Base-by-base conservation (phyloP, 306 rosid species). In the Bauhinia variegata region DNA sequence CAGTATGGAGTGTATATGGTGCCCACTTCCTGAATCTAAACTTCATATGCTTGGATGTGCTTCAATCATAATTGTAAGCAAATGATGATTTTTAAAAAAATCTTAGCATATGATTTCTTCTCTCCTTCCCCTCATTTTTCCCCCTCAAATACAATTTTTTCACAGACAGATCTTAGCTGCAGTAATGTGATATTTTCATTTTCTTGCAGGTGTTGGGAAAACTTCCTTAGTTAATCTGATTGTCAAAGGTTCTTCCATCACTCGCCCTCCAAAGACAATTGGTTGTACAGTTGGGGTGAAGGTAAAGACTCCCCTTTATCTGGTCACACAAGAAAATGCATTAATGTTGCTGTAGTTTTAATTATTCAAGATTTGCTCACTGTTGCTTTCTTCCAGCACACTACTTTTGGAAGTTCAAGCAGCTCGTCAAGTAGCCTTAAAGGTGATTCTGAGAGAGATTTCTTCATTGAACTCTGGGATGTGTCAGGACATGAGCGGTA, bases 381-480 rank as follows among this genome's bases (percentile, higher is more conserved):
- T 42, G 33, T 76, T 50, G 79, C 48, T 63, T 52, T 53, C 10
- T 43, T 67, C 54, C 85, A 95, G 99, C 89, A 85, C 69, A 85
- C 76, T 49, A 80, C 90, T 49, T 85, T 83, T 71, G 95, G 95
- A 70, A 90, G 75, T 74, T 79, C 85, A n/a, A 92, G 92, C 59
- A 90, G 97, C 83, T 88, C 99, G 70, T 95, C 99, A 57, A 86
- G 82, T 78, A 83, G 92, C 80, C 81, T 95, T 47, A 83, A 82
- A 57, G 91, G 96, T 62, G 97, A 90, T 51, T 68, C 91, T 14
- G 96, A 90, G 80, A 90, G 99, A 77, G 91, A 90, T 67, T 90
- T 95, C 74, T 95, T 95, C 34, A 81, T 95, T 63, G 99, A 95
- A 78, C 92, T 95, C 47, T 95, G 99, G 99, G 99, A 95, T 85